Conservation (phyloP, 768 basidiomycete genomes). For the Tulasnella sp. region DNA sequence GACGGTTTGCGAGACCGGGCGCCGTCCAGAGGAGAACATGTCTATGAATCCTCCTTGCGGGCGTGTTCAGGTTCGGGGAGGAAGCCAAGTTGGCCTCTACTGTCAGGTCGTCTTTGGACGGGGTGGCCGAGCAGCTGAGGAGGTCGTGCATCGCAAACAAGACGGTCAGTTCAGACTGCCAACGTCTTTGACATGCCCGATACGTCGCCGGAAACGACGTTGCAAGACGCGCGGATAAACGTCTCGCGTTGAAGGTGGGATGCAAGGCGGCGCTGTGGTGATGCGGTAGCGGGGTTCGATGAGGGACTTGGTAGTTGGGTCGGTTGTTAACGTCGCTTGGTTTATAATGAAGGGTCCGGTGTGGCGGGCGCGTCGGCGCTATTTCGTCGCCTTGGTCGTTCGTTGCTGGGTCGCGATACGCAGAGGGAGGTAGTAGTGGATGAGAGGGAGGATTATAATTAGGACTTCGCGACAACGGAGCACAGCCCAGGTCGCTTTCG, state of each 20-base stretch:
- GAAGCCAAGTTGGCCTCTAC: slow-evolving; percentile 76
- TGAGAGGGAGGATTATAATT: too few species aligned
- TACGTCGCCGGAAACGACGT: neutral
- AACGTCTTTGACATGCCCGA: neutral
- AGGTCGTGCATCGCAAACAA: neutral
- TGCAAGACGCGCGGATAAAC: slow-evolving; percentile 48
- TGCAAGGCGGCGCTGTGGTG: slow-evolving; percentile 86
- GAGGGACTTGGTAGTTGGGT: too few species aligned
- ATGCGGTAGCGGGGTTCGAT: too few species aligned
- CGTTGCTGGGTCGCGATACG: too few species aligned
- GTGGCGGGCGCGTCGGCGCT: too few species aligned
- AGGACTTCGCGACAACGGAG: too few species aligned
- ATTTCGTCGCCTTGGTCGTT: too few species aligned
- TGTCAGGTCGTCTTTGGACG: slow-evolving; percentile 71
- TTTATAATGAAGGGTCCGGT: too few species aligned
- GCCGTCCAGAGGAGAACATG: slow-evolving; percentile 86
- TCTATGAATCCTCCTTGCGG: slow-evolving; percentile 85
- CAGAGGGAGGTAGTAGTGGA: too few species aligned
- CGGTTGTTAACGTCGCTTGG: too few species aligned
- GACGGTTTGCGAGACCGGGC: slow-evolving; percentile 88
- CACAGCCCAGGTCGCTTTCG: too few species aligned
- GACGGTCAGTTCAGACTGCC: neutral
- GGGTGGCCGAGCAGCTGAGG: slow-evolving; percentile 62
- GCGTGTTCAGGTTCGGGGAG: slow-evolving; percentile 82
- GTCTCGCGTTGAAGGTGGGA: slow-evolving; percentile 86